phyloP scores from a whole-genome alignment of 164 flowering plant species.

The Protea cynaroides region DNA sequence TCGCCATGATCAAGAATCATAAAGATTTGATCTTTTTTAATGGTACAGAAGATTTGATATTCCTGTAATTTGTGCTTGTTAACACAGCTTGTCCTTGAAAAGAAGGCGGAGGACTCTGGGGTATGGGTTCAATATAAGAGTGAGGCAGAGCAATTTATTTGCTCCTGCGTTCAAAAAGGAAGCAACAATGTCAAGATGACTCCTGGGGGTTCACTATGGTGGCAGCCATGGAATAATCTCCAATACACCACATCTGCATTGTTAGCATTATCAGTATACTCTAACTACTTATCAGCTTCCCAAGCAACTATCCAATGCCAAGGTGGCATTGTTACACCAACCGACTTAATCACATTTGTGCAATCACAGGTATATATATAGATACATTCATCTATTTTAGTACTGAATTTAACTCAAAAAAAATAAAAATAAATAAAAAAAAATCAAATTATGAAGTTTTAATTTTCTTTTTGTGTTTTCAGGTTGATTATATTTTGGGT shows the following conservation, averaged over 20 bases:
- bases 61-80: too few species aligned
- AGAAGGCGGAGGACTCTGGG: conserved; percentile 13
- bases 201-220: conserved; percentile 40
- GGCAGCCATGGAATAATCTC: conserved; percentile 29
- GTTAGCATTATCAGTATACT: conserved; percentile 30
- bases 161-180: conserved; percentile 41
- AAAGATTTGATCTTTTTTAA: too few species aligned
- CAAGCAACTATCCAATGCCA: conserved; percentile 26
- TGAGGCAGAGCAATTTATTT: conserved; percentile 46
- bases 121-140: conserved; percentile 25
- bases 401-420: not conserved
- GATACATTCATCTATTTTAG: not conserved
- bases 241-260: conserved; percentile 43
- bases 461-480: not conserved
- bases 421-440: too few species aligned
- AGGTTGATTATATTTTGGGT: conserved; percentile 62
- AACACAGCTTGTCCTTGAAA: conserved; percentile 34
- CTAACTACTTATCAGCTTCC: conserved; percentile 23
- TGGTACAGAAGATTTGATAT: too few species aligned
- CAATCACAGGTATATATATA: conserved; percentile 35
- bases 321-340: conserved; percentile 17
- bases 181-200: conserved; percentile 31
- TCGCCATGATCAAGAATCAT: too few species aligned
- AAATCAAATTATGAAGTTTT: too few species aligned
- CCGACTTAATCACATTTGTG: conserved; percentile 25